Evolutionary conservation across 1,139 yeast species (phyloP).

Genomic region (Yamadazyma oceani): DNA sequence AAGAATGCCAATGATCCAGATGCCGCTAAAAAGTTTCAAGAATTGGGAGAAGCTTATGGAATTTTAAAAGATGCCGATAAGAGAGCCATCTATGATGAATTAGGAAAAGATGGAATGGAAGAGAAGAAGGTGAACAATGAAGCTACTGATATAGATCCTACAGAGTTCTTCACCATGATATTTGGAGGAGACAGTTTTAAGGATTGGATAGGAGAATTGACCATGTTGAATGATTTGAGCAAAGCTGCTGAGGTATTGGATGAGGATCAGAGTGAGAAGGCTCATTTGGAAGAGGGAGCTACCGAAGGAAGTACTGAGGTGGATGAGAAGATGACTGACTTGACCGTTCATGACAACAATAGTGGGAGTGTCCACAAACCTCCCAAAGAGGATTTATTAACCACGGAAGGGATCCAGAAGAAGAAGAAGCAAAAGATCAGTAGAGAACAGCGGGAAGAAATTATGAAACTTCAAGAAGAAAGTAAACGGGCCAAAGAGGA

Average conservation of each 20-base stretch:
- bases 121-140: constrained; percentile 22
- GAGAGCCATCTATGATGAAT: constrained; percentile 42
- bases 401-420: constrained; percentile 23
- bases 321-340: constrained; percentile 8
- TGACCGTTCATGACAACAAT: constrained; percentile 7
- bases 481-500: constrained; percentile 53
- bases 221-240: constrained; percentile 77
- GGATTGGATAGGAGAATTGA: constrained; percentile 82
- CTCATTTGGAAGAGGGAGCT: constrained; percentile 4
- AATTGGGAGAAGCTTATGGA: constrained; percentile 59
- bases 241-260: constrained; percentile 67
- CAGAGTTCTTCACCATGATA: constrained; percentile 68
- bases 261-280: constrained; percentile 23
- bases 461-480: constrained; percentile 53
- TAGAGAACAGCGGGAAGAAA: constrained; percentile 55
- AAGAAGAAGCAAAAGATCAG: constrained; percentile 42
- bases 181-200: constrained; percentile 78
- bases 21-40: constrained; percentile 95
- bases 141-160: constrained; percentile 34
- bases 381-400: constrained; percentile 12
- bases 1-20: constrained; percentile 76
- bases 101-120: constrained; percentile 44
- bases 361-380: constrained; percentile 3
- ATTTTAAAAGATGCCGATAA: constrained; percentile 37
- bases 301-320: constrained; percentile 1